A percentile compares a stretch with the other conserved stretches of the same genome.
Evolutionary conservation across 495 filamentous ascomycete species (phyloP).

Genomic region (Copromyces sp.): DNA sequence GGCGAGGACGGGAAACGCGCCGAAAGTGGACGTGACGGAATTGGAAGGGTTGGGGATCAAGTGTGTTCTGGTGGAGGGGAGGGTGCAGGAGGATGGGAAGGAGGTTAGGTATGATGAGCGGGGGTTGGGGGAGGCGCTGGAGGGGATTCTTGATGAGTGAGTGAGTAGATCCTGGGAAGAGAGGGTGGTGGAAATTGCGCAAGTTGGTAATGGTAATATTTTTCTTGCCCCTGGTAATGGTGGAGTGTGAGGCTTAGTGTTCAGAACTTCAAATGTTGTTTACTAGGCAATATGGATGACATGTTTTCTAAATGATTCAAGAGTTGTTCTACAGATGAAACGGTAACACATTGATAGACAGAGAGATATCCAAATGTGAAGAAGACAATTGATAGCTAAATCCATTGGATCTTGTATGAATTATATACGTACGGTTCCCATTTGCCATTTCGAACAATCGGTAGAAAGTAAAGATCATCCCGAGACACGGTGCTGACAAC

Average conservation of each 20-base stretch:
- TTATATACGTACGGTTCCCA: no score
- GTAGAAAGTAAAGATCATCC: no score
- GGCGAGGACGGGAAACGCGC: conserved; percentile 32
- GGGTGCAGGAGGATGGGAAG: conserved; percentile 35
- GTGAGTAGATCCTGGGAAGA: conserved; percentile 17
- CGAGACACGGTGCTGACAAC: no score
- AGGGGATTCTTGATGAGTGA: conserved; percentile 53
- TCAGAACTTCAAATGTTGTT: neutral
- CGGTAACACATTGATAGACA: no score
- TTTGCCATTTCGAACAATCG: no score
- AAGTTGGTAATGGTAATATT: neutral
- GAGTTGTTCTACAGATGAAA: no score
- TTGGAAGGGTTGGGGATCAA: conserved; percentile 62
- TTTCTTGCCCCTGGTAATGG: neutral
- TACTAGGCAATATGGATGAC: neutral
- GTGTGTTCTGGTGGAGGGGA: conserved; percentile 64
- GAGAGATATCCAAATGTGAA: no score
- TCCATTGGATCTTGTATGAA: no score
- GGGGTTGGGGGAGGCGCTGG: conserved; percentile 64
- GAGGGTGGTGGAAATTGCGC: neutral
- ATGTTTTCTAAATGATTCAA: no score
- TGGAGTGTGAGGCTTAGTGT: neutral
- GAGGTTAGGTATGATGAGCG: conserved; percentile 63
- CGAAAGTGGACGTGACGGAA: conserved; percentile 55
- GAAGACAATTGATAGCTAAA: no score